Evolutionary conservation across 495 filamentous ascomycete genomes (phyloP).

Genomic region (Penicillium pancosmium): DNA sequence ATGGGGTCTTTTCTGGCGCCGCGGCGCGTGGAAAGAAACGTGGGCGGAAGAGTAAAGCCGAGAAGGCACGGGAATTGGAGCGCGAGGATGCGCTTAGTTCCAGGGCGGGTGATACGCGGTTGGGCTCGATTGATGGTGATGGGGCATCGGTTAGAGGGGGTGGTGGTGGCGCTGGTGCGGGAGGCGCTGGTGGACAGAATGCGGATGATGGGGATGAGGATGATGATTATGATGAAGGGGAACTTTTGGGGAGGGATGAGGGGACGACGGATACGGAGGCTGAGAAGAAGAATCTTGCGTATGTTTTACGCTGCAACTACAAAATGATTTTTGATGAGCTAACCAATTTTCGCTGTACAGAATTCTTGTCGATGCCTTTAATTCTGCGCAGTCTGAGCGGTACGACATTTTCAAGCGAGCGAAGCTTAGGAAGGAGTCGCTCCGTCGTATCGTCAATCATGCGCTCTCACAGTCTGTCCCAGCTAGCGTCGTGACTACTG

Average conservation of each 20-base stretch:
- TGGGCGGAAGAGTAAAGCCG: constrained; percentile 65
- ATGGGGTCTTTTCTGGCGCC: constrained; percentile 43
- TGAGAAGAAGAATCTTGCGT: constrained; percentile 69
- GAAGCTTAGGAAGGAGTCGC: constrained; percentile 65
- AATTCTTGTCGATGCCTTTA: constrained; percentile 71
- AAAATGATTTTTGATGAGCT: not conserved
- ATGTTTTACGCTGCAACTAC: constrained; percentile 26
- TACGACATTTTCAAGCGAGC: constrained; percentile 74
- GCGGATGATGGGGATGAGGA: constrained; percentile 69
- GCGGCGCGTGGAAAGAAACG: constrained; percentile 58
- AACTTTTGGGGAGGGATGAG: constrained; percentile 61
- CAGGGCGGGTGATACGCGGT: constrained; percentile 51
- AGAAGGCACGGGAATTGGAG: constrained; percentile 46
- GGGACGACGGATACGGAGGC: constrained; percentile 66
- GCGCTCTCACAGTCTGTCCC: constrained; percentile 88
- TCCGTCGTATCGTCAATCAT: constrained; percentile 77
- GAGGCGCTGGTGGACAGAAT: constrained; percentile 39
- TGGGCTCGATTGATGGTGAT: constrained; percentile 43
- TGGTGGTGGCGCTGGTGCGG: constrained; percentile 37
- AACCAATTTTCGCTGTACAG: constrained; percentile 34
- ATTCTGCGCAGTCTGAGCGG: constrained; percentile 65
- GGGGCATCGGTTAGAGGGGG: constrained; percentile 47
- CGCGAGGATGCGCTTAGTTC: constrained; percentile 55
- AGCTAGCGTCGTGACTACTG: constrained; percentile 72
- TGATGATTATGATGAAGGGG: constrained; percentile 66